Evolutionary conservation across 805 yeast species (phyloP), one percentile per base, ranked within the genome.

Genomic region (Zygotorulaspora sp.): DNA sequence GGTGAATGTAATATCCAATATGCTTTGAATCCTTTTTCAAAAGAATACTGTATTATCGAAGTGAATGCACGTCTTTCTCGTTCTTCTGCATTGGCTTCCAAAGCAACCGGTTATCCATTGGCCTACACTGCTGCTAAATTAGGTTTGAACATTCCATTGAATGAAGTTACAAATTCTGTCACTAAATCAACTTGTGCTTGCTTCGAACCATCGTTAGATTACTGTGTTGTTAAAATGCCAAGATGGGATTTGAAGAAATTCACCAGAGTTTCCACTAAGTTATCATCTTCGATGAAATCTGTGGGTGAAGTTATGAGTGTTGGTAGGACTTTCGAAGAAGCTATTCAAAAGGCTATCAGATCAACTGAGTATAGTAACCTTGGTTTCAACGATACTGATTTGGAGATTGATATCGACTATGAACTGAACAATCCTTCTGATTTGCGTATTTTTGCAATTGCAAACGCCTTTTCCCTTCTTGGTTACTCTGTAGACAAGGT

Each of bases 1-100:
- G 98, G 98, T 73, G 98, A 90, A 72, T 90, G 98, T 75, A 90
- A 90, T 71, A 87, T 90, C 57, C 98, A 90, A 67, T 90, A 90
- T 61, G 97, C 97, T 36, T 74, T 90, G 61, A 84, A 90, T 61
- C 97, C 98, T 43, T 76, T 80, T 67, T 81, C 94, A 43, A 82
- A 85, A 65, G 97, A 92, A 59, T 90, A 90, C 70, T 83, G 98
- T 69, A 87, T 90, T 52, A 90, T 90, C 65, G 98, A 90, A 71
- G 98, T 90, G 50, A 90, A 90, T 62, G 98, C 98, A 35, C 83
- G 98, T 71, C 74, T 90, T 55, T 89, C 97, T 21, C 81, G 98
- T 66, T 90, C 98, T 32, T 92, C 97, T n/a, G 98, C 98, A 40
- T 75, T 90, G 56, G 98, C 98, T 32, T 90, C 97, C 16, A 90